Evolutionary conservation across 2,329 filamentous ascomycete species (phyloP).

Genomic region (Cladophialophora exuberans): DNA sequence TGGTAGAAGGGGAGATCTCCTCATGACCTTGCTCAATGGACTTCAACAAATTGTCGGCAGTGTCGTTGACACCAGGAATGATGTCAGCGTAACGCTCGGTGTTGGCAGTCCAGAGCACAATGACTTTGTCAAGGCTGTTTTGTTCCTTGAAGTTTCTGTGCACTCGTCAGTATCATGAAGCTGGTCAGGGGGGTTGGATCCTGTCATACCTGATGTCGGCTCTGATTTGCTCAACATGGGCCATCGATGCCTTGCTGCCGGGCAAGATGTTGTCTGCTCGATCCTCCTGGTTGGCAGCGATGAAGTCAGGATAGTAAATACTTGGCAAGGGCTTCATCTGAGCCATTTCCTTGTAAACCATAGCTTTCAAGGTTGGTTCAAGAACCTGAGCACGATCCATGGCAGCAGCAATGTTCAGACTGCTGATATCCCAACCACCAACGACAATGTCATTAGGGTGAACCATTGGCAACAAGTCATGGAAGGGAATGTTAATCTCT

Average conservation of each 20-base stretch:
- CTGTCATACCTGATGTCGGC: slow-evolving; percentile 76
- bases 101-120: slow-evolving; percentile 98
- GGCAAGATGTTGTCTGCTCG: slow-evolving; percentile 88
- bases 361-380: slow-evolving; percentile 88
- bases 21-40: slow-evolving; percentile 84
- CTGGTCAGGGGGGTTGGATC: slow-evolving; percentile 1
- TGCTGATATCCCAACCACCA: slow-evolving; percentile 97
- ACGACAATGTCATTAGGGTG: slow-evolving; percentile 95
- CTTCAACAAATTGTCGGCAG: slow-evolving; percentile 87
- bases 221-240: slow-evolving; percentile 90
- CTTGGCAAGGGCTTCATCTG: slow-evolving; percentile 85
- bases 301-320: slow-evolving; percentile 99
- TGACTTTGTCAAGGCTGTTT: slow-evolving; percentile 88
- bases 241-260: slow-evolving; percentile 80
- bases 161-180: slow-evolving; percentile 4
- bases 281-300: slow-evolving; percentile 96
- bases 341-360: slow-evolving; percentile 91
- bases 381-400: slow-evolving; percentile 97
- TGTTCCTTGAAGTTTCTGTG: slow-evolving; percentile 85
- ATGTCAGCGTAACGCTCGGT: slow-evolving; percentile 95
- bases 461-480: slow-evolving; percentile 91
- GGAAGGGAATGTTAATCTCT: slow-evolving; percentile 96
- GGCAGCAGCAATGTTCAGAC: slow-evolving; percentile 81
- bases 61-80: slow-evolving; percentile 89
- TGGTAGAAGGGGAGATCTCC: slow-evolving; percentile 91